phyloP scores from a whole-genome alignment of 805 yeast species.

The Ogataea paradorogensis region DNA sequence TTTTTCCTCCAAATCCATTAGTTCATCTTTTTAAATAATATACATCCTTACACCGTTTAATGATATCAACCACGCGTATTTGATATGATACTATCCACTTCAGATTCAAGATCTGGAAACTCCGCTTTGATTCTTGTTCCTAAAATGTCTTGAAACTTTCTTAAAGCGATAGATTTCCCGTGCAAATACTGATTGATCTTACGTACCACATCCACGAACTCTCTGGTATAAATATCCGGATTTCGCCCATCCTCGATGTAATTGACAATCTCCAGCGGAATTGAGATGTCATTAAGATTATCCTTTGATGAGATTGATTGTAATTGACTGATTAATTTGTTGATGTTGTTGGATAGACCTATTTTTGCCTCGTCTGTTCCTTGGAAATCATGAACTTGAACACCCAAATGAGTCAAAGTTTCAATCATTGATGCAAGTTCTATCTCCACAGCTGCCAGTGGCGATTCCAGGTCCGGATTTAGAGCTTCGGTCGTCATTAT shows the following conservation, averaged over 20 bases:
- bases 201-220: slow-evolving; percentile 91
- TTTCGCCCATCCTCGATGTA: slow-evolving; percentile 96
- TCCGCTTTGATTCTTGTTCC: slow-evolving; percentile 69
- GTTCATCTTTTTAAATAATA: neutral
- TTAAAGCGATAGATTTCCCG: slow-evolving; percentile 71
- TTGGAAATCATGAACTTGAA: slow-evolving; percentile 88
- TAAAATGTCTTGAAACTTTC: slow-evolving; percentile 56
- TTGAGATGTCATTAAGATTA: slow-evolving; percentile 41
- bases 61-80: slow-evolving; percentile 7
- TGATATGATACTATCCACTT: slow-evolving; percentile 52
- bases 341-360: slow-evolving; percentile 47
- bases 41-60: slow-evolving; percentile 9
- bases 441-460: slow-evolving; percentile 31
- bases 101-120: slow-evolving; percentile 68
- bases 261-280: slow-evolving; percentile 82
- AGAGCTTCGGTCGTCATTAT: slow-evolving; percentile 32
- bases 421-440: slow-evolving; percentile 60
- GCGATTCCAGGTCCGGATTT: slow-evolving; percentile 21
- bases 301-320: slow-evolving; percentile 32
- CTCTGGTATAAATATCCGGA: slow-evolving; percentile 95
- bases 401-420: slow-evolving; percentile 84
- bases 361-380: slow-evolving; percentile 79
- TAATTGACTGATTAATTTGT: slow-evolving; percentile 38
- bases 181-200: slow-evolving; percentile 83
- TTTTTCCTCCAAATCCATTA: neutral